Percentiles rank a stretch among this genome's conserved stretches.
Evolutionary conservation across 1,284 basidiomycete species (phyloP).

Genomic region (Ganoderma lucidum): DNA sequence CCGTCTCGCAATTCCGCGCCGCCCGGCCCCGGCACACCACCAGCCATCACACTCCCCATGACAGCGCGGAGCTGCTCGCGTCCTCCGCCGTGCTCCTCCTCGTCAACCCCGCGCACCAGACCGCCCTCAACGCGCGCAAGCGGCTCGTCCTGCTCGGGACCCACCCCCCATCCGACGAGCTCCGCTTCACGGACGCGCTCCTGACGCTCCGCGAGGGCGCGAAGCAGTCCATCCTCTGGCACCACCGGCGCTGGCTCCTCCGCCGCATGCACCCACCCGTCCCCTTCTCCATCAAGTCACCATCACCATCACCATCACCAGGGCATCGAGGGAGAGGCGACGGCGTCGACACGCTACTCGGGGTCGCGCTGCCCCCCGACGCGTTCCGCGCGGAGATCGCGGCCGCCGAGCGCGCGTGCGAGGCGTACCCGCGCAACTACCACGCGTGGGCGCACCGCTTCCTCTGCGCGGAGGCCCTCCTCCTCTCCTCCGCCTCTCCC

Average conservation of each 20-base stretch:
- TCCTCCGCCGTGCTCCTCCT: constrained; percentile 60
- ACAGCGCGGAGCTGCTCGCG: constrained; percentile 33
- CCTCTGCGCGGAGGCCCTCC: constrained; percentile 48
- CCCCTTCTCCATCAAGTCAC: not conserved
- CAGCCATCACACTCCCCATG: not conserved
- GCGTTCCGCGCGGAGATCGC: constrained; percentile 53
- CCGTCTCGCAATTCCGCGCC: constrained; percentile 45
- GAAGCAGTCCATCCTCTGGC: constrained; percentile 73
- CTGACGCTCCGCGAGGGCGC: constrained; percentile 59
- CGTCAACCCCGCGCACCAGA: constrained; percentile 73
- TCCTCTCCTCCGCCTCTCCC: constrained; percentile 16
- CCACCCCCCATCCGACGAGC: constrained; percentile 52
- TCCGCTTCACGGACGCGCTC: constrained; percentile 55
- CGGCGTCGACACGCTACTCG: constrained; percentile 24
- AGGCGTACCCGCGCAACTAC: constrained; percentile 71
- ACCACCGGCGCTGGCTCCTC: constrained; percentile 72
- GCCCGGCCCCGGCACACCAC: not conserved
- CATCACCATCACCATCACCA: too few species aligned
- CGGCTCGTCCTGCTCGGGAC: constrained; percentile 49
- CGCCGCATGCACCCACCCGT: constrained; percentile 26
- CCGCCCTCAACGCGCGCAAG: constrained; percentile 68
- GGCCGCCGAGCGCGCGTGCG: constrained; percentile 56
- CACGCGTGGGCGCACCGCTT: constrained; percentile 70
- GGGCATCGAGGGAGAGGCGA: not conserved
- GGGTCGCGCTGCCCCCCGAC: constrained; percentile 38